Evolutionary conservation across 176 grass and related monocot species (phyloP), one percentile per base, ranked within the genome.

Genomic region (Triticum dicoccoides): DNA sequence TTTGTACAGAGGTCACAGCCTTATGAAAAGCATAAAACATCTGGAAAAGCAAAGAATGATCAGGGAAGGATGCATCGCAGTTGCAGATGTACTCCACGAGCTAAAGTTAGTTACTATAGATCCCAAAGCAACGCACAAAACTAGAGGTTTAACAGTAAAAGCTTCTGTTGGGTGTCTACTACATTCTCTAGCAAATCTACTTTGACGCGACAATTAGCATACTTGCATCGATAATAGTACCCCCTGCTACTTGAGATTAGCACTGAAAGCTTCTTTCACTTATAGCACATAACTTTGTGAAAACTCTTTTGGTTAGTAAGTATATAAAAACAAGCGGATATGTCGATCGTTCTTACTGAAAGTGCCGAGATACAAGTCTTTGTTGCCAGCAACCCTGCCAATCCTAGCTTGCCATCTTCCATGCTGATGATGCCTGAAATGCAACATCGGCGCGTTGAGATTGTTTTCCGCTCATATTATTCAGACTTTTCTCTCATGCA

Each of bases 381-480:
- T 99, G 92, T 99, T 99, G 49, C 97, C 97, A 79, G 94, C 94
- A 86, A 99, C 97, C 62, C 97, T 69, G 27, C 97, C 97, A 64
- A 99, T 99, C 54, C 97, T 80, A 82, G 97, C 92, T 83, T 99
- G 97, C 97, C 97, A 99, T 88, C 92, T 92, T 77, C 97, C 97
- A 67, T 99, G 94, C 73, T 99, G 97, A 74, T 99, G 97, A 85
- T 99, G 97, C 78, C 97, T 99, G 83, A 23, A 82, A 73, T 88
- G 64, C 62, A 77, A 34, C 4, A 21, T 34, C 29, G 18, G 17
- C 11, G 74, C 17, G 17, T 77, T 77, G 49, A 34, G 15, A 56
- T 77, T 34, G 13, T 77, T 54, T 47, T 47, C 49, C 62, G 24
- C 69, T 38, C 63, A 80, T 61, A 29, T 32, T 42, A 47, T 56